Evolutionary conservation across 23 red algal species (phyloP), one percentile per base, ranked within the genome.

Genomic region (Gracilaria gracilis): DNA sequence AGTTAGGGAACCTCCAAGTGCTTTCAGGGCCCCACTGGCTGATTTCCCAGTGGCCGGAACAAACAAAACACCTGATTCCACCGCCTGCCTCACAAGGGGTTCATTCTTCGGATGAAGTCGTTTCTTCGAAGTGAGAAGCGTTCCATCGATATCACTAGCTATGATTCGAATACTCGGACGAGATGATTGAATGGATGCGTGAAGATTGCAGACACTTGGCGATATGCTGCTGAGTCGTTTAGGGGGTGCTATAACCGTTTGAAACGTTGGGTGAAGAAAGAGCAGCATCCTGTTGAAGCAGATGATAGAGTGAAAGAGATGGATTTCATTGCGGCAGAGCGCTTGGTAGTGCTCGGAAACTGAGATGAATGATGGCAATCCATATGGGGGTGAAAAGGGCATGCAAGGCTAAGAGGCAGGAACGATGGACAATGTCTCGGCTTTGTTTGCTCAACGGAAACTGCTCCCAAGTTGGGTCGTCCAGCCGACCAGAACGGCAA

Each of bases 41-140:
- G 95, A 94, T 75, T 98, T 98, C 42, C 95, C 95, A 2, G 95
- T 98, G 59, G 95, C 95, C 6, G 89, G 76, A 34, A 98, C 81
- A 47, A 85, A 85, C 39, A 66, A 24, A 19, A 85, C 36, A 48
- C 81, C 81, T 48, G 81, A 71, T 50, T 65, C 25, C 3, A 85
- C 65, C 19, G 65, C 59, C 0, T 38, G 65, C 34, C 19, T 39
- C 8, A 85, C 58, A 20, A 61, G 27, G 25, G 59, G 51, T n/a
- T 69, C 81, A 48, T 85, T 85, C 19, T n/a, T 48, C 39, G 81
- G 58, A 14, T 85, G 59, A 38, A 85, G 29, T 2, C 57, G 58
- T 67, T 85, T 85, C 25, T 55, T 36, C 29, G 54, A 69, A 12
- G 59, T 85, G 20, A 88, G 84, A 1, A 77, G 46, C 16, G 84